Percentiles rank a stretch among this genome's conserved stretches.
phyloP scores from a whole-genome alignment of 352 stramenopile species.

The Globisporangium abappressorium region DNA sequence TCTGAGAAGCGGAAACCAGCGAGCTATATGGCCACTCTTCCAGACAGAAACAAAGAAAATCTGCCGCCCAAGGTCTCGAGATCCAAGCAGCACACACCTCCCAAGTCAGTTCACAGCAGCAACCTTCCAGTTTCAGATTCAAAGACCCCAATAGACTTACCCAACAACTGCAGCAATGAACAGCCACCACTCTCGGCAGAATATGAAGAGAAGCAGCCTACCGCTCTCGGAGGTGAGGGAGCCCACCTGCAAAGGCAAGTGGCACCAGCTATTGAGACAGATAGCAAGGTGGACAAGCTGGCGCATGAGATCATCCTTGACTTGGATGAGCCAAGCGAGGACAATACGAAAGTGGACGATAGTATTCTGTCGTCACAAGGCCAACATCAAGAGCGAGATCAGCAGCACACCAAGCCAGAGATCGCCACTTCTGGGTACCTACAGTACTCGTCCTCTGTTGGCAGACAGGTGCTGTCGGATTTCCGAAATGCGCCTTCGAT shows the following conservation, averaged over 20 bases:
- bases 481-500: constrained; percentile 62
- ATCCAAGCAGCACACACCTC: not conserved
- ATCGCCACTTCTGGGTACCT: not conserved
- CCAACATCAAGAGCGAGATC: not conserved
- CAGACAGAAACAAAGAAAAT: constrained; percentile 9
- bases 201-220: not conserved
- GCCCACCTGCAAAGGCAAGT: not conserved
- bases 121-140: not conserved
- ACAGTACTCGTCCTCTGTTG: constrained; percentile 40
- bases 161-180: not conserved
- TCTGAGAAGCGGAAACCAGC: not conserved
- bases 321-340: not conserved
- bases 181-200: not conserved
- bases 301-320: constrained; percentile 3
- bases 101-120: not conserved
- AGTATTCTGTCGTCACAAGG: not conserved
- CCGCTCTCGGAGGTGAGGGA: not conserved
- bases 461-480: constrained; percentile 67
- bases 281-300: not conserved
- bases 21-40: not conserved
- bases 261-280: not conserved
- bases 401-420: not conserved
- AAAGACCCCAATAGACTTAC: not conserved
- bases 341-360: not conserved
- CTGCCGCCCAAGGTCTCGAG: constrained; percentile 1